A percentile compares a stretch with the other conserved stretches of the same genome.
These are phyloP conservation scores for Taxillus chinensis DNA, from an alignment of 164 flowering plant genomes.

Conservation along the genomic window DNA sequence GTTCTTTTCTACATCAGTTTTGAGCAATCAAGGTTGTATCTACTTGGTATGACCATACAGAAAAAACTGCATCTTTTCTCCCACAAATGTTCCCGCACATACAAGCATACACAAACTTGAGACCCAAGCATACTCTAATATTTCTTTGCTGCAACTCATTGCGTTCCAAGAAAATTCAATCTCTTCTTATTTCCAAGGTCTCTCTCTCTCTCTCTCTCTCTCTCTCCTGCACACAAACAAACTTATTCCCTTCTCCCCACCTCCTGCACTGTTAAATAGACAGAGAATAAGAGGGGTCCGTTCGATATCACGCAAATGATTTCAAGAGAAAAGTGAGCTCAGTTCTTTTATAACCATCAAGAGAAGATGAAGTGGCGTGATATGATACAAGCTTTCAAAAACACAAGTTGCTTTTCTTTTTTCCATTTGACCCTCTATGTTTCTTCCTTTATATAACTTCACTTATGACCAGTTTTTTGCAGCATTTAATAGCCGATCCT, in stretches of 20 bases:
- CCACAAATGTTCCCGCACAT: neutral
- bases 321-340: neutral
- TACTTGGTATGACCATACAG: too few relatives aligned
- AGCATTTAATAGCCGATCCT: too few relatives aligned
- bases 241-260: neutral
- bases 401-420: neutral
- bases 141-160: neutral
- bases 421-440: neutral
- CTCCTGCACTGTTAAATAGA: neutral
- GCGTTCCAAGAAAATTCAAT: neutral
- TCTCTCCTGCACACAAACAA: too few relatives aligned
- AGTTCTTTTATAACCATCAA: neutral
- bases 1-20: too few relatives aligned
- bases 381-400: neutral
- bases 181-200: neutral
- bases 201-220: neutral
- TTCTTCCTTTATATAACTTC: neutral
- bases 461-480: too few relatives aligned
- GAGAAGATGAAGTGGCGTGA: neutral
- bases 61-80: neutral
- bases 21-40: too few relatives aligned
- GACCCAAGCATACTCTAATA: neutral
- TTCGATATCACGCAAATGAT: neutral
- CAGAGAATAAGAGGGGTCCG: too few relatives aligned
- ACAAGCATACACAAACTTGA: neutral